phyloP scores from a whole-genome alignment of 2,329 filamentous ascomycete species.

The Alternaria alternata region DNA sequence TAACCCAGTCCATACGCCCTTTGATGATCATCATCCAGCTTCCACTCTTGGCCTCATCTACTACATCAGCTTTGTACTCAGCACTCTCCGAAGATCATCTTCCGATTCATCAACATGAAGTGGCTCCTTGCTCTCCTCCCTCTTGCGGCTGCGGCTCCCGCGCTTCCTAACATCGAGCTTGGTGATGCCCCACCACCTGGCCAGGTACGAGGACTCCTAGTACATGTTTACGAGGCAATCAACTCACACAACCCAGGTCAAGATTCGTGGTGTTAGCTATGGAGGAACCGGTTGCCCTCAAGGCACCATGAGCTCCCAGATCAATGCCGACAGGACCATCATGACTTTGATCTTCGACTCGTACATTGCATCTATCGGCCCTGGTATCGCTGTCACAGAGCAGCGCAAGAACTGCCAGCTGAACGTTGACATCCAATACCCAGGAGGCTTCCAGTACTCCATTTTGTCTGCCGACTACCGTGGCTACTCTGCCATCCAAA shows the following conservation, averaged over 20 bases:
- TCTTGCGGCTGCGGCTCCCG: slow-evolving; percentile 41
- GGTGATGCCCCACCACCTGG: slow-evolving; percentile 43
- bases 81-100: slow-evolving; percentile 21
- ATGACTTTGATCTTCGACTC: slow-evolving; percentile 63
- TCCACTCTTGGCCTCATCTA: slow-evolving; percentile 31
- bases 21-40: slow-evolving; percentile 44
- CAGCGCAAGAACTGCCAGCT: slow-evolving; percentile 64
- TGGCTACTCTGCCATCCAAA: slow-evolving; percentile 59
- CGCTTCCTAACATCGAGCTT: slow-evolving; percentile 25
- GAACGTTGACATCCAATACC: slow-evolving; percentile 62
- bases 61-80: slow-evolving; percentile 26
- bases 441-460: slow-evolving; percentile 62
- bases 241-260: slow-evolving; percentile 45
- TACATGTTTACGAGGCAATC: neutral
- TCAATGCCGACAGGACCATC: slow-evolving; percentile 55
- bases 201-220: slow-evolving; percentile 27
- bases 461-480: slow-evolving; percentile 62
- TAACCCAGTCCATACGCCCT: slow-evolving; percentile 38
- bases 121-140: slow-evolving; percentile 47
- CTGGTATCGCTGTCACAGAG: slow-evolving; percentile 53
- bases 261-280: slow-evolving; percentile 55
- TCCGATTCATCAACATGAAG: slow-evolving; percentile 47
- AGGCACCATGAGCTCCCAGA: slow-evolving; percentile 53
- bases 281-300: slow-evolving; percentile 60
- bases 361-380: slow-evolving; percentile 61